Conservation (phyloP, 495 filamentous ascomycete genomes). For the Viridothelium virens region DNA sequence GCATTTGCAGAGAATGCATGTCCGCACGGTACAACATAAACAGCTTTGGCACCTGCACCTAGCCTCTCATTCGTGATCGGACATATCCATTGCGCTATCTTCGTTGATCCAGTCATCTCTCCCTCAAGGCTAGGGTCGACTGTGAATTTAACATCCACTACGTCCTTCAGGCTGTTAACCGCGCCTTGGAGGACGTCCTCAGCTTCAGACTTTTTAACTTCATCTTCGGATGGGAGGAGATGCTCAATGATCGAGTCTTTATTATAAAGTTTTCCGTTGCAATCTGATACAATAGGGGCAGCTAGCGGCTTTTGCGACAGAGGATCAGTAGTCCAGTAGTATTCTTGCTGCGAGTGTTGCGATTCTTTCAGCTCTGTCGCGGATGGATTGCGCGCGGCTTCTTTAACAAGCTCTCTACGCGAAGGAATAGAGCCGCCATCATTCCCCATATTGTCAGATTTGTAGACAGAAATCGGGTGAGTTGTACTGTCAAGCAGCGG, state of each 20-base stretch:
- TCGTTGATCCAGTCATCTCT: constrained; percentile 21
- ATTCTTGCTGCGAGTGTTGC: constrained; percentile 69
- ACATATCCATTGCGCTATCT: constrained; percentile 60
- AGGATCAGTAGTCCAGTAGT: constrained; percentile 80
- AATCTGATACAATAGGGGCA: constrained; percentile 75
- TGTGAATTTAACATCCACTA: constrained; percentile 82
- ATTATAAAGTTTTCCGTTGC: constrained; percentile 79
- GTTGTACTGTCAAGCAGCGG: no score
- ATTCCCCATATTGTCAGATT: constrained; percentile 68
- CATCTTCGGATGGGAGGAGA: constrained; percentile 56
- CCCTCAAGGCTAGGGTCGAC: constrained; percentile 44
- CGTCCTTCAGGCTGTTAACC: constrained; percentile 76
- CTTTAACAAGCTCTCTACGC: constrained; percentile 88
- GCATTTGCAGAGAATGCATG: constrained; percentile 87
- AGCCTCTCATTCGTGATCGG: constrained; percentile 82
- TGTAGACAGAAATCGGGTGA: background rate
- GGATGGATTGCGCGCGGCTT: constrained; percentile 70
- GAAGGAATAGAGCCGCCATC: constrained; percentile 93
- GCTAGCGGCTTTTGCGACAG: constrained; percentile 69
- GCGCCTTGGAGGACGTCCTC: constrained; percentile 59
- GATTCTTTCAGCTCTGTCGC: constrained; percentile 87
- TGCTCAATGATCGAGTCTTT: constrained; percentile 84
- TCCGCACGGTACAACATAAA: constrained; percentile 90
- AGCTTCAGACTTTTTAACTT: constrained; percentile 46
- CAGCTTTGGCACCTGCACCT: constrained; percentile 62